phyloP scores from a whole-genome alignment of 768 basidiomycete species.

The Panus rudis region DNA sequence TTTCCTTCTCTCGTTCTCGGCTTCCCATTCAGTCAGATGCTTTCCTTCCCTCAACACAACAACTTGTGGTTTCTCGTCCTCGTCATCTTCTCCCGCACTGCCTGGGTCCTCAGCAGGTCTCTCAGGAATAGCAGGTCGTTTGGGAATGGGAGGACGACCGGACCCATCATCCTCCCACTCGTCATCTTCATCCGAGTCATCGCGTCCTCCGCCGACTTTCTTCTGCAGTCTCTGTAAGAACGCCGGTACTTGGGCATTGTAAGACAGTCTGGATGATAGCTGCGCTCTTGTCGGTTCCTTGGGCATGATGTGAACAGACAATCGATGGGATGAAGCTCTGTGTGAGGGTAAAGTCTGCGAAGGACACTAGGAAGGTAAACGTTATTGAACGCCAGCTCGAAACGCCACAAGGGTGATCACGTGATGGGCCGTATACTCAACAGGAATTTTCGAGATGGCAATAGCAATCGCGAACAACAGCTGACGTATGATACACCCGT shows the following conservation, averaged over 20 bases:
- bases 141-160: constrained; percentile 68
- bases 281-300: constrained; percentile 68
- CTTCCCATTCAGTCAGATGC: constrained; percentile 74
- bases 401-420: too few species aligned
- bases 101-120: constrained; percentile 63
- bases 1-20: constrained; percentile 67
- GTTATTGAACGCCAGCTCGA: too few species aligned
- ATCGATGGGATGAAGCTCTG: too few species aligned
- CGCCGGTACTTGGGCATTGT: constrained; percentile 51
- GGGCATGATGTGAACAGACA: too few species aligned
- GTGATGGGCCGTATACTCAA: too few species aligned
- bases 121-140: constrained; percentile 64
- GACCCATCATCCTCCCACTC: constrained; percentile 60
- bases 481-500: too few species aligned
- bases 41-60: constrained; percentile 87
- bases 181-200: constrained; percentile 36
- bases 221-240: constrained; percentile 65
- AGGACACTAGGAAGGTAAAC: too few species aligned
- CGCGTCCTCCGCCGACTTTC: constrained; percentile 46
- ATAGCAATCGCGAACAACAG: too few species aligned
- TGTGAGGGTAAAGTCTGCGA: too few species aligned
- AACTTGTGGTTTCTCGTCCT: constrained; percentile 80
- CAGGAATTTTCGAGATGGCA: too few species aligned
- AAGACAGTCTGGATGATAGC: constrained; percentile 63
- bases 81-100: constrained; percentile 56